These are phyloP conservation scores for Aspergillus sp. DNA, from an alignment of 2,329 filamentous ascomycete species.

Conservation along the genomic window DNA sequence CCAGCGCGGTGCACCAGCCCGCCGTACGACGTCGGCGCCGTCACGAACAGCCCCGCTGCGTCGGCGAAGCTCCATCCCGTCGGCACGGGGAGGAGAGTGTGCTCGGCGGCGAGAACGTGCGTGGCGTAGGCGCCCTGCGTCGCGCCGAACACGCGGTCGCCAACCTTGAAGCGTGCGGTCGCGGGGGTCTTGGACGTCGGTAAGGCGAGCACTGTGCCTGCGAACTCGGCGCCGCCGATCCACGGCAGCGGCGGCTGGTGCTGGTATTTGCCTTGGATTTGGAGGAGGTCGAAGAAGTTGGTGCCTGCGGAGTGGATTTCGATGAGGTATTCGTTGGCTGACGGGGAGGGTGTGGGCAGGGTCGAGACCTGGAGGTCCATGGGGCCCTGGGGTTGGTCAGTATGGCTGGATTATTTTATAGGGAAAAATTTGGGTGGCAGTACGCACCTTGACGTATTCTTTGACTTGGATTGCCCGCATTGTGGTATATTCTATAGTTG, in stretches of 20 bases:
- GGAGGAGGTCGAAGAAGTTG: conserved; percentile 97
- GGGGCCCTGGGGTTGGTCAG: not conserved
- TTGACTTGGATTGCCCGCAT: conserved; percentile 76
- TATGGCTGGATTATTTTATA: too few species aligned
- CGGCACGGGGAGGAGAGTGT: conserved; percentile 69
- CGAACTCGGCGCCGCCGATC: conserved; percentile 84
- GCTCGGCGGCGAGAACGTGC: conserved; percentile 65
- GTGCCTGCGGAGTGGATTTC: conserved; percentile 81
- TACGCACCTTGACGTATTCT: conserved; percentile 68
- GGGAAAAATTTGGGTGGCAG: too few species aligned
- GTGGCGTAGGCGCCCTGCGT: conserved; percentile 84
- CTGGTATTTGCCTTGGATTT: conserved; percentile 95
- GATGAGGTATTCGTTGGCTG: conserved; percentile 76
- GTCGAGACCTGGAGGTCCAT: conserved; percentile 71
- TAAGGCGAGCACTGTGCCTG: conserved; percentile 68
- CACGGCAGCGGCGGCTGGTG: conserved; percentile 85
- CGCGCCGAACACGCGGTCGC: conserved; percentile 82
- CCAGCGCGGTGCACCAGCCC: conserved; percentile 75
- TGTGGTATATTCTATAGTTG: conserved; percentile 24
- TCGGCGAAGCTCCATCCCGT: conserved; percentile 78
- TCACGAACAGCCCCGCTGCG: conserved; percentile 86
- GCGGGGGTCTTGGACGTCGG: conserved; percentile 51
- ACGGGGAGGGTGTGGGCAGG: conserved; percentile 71
- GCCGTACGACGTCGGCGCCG: conserved; percentile 84
- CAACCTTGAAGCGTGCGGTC: conserved; percentile 65